These are phyloP conservation scores for Fonsecaea pugnacius DNA, from an alignment of 2,329 filamentous ascomycete genomes.

Conservation along the genomic window DNA sequence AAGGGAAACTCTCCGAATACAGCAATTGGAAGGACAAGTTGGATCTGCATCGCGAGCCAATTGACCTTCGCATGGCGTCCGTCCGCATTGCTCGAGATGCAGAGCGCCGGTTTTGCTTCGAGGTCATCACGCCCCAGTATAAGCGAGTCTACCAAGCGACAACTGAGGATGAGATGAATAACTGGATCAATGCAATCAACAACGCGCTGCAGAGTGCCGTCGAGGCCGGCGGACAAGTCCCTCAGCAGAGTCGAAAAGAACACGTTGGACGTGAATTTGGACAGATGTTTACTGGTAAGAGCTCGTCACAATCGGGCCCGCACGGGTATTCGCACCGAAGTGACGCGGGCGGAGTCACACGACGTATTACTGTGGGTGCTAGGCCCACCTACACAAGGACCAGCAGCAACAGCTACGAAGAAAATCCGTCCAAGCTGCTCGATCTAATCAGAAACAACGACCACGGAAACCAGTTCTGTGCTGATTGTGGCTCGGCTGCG, in stretches of 20 bases:
- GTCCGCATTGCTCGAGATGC: slow-evolving; percentile 94
- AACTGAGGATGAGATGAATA: slow-evolving; percentile 96
- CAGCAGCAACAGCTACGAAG: slow-evolving; percentile 69
- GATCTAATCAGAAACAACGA: slow-evolving; percentile 87
- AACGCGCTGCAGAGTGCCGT: slow-evolving; percentile 92
- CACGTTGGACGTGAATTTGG: slow-evolving; percentile 66
- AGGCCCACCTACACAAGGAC: slow-evolving; percentile 73
- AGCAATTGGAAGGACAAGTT: slow-evolving; percentile 99
- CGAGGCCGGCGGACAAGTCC: slow-evolving; percentile 70
- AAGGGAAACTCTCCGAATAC: slow-evolving; percentile 95
- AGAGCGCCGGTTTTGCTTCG: slow-evolving; percentile 94
- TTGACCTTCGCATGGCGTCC: slow-evolving; percentile 94
- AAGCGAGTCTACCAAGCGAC: slow-evolving; percentile 97
- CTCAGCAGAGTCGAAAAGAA: slow-evolving; percentile 57
- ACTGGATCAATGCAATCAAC: slow-evolving; percentile 95
- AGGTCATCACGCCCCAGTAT: slow-evolving; percentile 95
- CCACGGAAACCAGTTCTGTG: slow-evolving; percentile 90
- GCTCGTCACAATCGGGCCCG: slow-evolving; percentile 64
- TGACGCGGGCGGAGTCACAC: slow-evolving; percentile 65
- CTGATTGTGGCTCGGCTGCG: slow-evolving; percentile 85
- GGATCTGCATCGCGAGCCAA: slow-evolving; percentile 96
- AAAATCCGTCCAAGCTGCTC: slow-evolving; percentile 81
- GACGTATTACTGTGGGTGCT: slow-evolving; percentile 89
- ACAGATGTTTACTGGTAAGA: slow-evolving; percentile 90
- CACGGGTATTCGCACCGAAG: slow-evolving; percentile 52